Evolutionary conservation across 257 asterid species (phyloP).

Genomic region (Solanum okadae): DNA sequence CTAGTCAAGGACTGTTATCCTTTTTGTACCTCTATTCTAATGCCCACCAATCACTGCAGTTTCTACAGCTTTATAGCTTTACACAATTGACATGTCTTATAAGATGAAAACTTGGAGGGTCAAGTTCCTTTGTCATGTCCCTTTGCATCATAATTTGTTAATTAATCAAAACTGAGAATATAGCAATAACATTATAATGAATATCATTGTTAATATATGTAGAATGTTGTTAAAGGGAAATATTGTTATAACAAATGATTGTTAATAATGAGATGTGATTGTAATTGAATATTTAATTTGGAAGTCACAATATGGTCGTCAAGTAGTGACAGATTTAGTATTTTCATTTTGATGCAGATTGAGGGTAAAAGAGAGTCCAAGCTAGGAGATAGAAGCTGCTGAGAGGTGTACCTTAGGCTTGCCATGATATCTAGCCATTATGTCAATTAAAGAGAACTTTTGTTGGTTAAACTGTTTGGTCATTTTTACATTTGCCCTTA

Average conservation of each 20-base stretch:
- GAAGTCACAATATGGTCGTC: no score
- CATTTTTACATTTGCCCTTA: no score
- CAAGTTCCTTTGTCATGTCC: background rate
- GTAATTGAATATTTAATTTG: no score
- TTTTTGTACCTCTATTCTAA: no score
- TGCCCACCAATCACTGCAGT: no score
- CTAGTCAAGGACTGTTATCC: no score
- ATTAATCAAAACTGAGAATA: background rate
- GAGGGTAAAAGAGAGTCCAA: background rate
- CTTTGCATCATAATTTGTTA: background rate
- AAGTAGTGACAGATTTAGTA: no score
- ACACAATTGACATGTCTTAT: background rate
- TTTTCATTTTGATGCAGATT: background rate
- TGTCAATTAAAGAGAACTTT: background rate
- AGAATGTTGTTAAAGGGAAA: no score
- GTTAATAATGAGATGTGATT: no score
- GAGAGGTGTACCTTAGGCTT: background rate
- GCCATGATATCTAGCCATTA: background rate
- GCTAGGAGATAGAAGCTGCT: no score
- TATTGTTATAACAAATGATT: no score
- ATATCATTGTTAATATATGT: background rate
- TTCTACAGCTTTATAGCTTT: fast-evolving
- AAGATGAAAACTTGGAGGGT: background rate
- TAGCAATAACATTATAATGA: background rate
- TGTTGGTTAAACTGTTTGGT: background rate